Percentiles rank a stretch among this genome's conserved stretches.
Conservation (phyloP, 768 basidiomycete genomes). For the Cantharellus cinnabarinus region DNA sequence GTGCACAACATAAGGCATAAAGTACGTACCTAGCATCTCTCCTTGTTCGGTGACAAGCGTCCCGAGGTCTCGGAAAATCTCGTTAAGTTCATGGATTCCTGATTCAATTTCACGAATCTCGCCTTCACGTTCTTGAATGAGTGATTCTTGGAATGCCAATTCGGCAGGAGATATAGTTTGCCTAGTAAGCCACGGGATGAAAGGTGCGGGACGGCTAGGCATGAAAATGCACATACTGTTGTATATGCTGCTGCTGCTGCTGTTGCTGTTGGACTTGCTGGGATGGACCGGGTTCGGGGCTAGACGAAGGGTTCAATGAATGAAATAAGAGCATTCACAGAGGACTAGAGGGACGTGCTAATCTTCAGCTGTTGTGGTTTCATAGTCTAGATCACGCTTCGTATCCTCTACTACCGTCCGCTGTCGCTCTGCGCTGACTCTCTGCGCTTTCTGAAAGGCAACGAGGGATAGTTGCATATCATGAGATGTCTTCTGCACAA, state of each 20-base stretch:
- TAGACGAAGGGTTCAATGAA: background rate
- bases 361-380: conserved; percentile 12
- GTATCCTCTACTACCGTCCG: conserved; percentile 74
- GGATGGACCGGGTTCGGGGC: conserved; percentile 2
- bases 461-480: conserved; percentile 80
- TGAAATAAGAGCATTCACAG: too few species aligned
- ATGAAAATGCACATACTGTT: background rate
- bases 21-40: conserved; percentile 64
- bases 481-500: conserved; percentile 79
- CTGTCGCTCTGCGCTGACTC: conserved; percentile 76
- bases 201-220: background rate
- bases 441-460: conserved; percentile 81
- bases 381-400: conserved; percentile 66
- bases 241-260: conserved; percentile 5
- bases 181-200: background rate
- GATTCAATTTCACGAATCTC: conserved; percentile 95
- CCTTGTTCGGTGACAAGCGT: conserved; percentile 91
- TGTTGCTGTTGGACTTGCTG: conserved; percentile 7
- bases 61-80: conserved; percentile 92
- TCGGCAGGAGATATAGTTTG: conserved; percentile 71
- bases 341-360: background rate
- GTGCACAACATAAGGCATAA: background rate
- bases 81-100: conserved; percentile 86
- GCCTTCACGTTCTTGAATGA: conserved; percentile 81
- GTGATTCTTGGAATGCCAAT: conserved; percentile 84